Percentiles rank a stretch among this genome's conserved stretches.
phyloP scores from a whole-genome alignment of 1,139 yeast species.

The Suhomyces chickasaworum region DNA sequence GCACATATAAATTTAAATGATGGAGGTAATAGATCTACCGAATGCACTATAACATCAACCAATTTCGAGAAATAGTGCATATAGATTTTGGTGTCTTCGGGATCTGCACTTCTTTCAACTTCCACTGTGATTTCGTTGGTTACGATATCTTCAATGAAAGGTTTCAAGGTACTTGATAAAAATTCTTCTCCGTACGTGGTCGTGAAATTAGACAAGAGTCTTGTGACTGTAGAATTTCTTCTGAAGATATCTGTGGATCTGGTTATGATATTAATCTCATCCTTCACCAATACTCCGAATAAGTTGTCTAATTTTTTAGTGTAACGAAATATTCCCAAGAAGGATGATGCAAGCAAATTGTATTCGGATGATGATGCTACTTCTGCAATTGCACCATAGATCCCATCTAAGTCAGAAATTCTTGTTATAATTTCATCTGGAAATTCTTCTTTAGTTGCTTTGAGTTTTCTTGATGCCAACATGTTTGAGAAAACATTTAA shows the following conservation, averaged over 20 bases:
- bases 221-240: slow-evolving; percentile 80
- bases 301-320: slow-evolving; percentile 55
- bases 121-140: slow-evolving; percentile 58
- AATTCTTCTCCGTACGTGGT: slow-evolving; percentile 65
- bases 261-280: slow-evolving; percentile 62
- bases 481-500: slow-evolving; percentile 74
- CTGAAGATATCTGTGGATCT: slow-evolving; percentile 74
- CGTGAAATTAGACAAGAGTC: slow-evolving; percentile 71
- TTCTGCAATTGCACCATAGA: slow-evolving; percentile 60
- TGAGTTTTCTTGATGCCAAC: slow-evolving; percentile 46
- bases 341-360: slow-evolving; percentile 60
- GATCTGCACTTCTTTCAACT: slow-evolving; percentile 56
- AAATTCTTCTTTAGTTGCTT: slow-evolving; percentile 26
- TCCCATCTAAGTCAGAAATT: slow-evolving; percentile 30
- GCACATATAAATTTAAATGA: slow-evolving; percentile 77
- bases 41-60: slow-evolving; percentile 60
- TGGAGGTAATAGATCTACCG: slow-evolving; percentile 62
- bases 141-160: slow-evolving; percentile 55
- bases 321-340: slow-evolving; percentile 63
- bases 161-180: slow-evolving; percentile 53
- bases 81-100: slow-evolving; percentile 52
- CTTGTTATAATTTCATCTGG: slow-evolving; percentile 27
- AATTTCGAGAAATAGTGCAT: slow-evolving; percentile 59
- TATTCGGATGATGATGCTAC: slow-evolving; percentile 60
- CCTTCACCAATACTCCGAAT: slow-evolving; percentile 56